Conservation (phyloP, 73 alveolate genomes). For the Halteria grandinella region DNA sequence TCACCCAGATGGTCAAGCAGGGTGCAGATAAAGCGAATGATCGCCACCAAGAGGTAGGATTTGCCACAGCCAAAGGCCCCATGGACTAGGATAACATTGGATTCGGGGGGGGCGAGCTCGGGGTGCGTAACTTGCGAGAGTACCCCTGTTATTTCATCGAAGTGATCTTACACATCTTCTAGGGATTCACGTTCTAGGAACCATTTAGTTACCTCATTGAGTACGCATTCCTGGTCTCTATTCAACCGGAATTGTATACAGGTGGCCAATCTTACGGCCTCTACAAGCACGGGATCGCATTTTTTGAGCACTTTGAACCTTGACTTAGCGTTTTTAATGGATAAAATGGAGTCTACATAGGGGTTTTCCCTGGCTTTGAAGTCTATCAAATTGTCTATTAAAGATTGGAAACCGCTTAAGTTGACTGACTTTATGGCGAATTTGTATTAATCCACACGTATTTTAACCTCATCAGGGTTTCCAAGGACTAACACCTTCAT, state of each 20-base stretch:
- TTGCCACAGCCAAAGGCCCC: slow-evolving; percentile 80
- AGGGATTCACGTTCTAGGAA: too few species aligned
- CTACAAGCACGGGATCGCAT: slow-evolving; percentile 26
- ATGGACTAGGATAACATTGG: slow-evolving; percentile 65
- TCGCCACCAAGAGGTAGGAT: slow-evolving; percentile 66
- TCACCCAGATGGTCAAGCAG: slow-evolving; percentile 65
- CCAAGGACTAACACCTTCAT: slow-evolving; percentile 59
- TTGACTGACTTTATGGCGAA: slow-evolving; percentile 60
- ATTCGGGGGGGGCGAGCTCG: neutral
- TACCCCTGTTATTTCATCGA: neutral
- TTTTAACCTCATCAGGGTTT: neutral
- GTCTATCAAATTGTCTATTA: slow-evolving; percentile 50
- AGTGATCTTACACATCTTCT: neutral
- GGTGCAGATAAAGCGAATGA: slow-evolving; percentile 50
- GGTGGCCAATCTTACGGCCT: slow-evolving; percentile 2
- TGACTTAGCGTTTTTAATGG: slow-evolving; percentile 26
- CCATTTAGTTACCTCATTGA: slow-evolving; percentile 62
- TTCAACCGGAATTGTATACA: slow-evolving; percentile 50
- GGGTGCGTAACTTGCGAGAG: too few species aligned
- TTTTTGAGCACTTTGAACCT: slow-evolving; percentile 34
- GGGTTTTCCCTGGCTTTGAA: slow-evolving; percentile 48
- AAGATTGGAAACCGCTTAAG: slow-evolving; percentile 40
- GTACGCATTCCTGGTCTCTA: slow-evolving; percentile 58
- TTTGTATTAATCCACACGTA: slow-evolving; percentile 31
- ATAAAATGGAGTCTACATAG: slow-evolving; percentile 57